phyloP scores from a whole-genome alignment of 2,329 filamentous ascomycete species.

The Ambrosiella xylebori region DNA sequence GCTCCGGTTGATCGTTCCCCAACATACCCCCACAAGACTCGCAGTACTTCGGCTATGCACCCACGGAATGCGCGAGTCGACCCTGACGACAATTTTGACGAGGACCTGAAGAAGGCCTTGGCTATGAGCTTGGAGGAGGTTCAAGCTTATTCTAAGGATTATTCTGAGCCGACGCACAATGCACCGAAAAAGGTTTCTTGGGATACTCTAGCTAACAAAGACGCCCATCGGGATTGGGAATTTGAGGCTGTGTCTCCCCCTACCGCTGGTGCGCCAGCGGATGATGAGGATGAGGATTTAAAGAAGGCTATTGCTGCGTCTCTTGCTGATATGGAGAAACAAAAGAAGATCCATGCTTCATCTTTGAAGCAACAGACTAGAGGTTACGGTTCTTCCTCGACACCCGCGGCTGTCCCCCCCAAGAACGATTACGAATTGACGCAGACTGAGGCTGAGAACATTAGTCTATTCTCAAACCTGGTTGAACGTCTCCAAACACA shows the following conservation, averaged over 20 bases:
- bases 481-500: slow-evolving; percentile 92
- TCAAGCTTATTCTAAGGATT: slow-evolving; percentile 56
- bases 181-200: slow-evolving; percentile 16
- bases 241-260: slow-evolving; percentile 19
- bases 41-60: slow-evolving; percentile 57
- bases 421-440: slow-evolving; percentile 93
- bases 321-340: slow-evolving; percentile 90
- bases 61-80: slow-evolving; percentile 65
- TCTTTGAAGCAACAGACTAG: slow-evolving; percentile 59
- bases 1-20: slow-evolving; percentile 30
- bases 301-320: slow-evolving; percentile 93
- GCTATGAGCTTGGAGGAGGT: slow-evolving; percentile 96
- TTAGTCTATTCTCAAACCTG: slow-evolving; percentile 84
- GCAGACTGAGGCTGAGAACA: slow-evolving; percentile 88
- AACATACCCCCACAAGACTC: slow-evolving; percentile 42
- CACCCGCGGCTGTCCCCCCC: slow-evolving; percentile 31
- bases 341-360: slow-evolving; percentile 79
- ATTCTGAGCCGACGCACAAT: slow-evolving; percentile 41
- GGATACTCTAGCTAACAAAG: slow-evolving; percentile 6
- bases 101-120: slow-evolving; percentile 80
- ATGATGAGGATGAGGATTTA: slow-evolving; percentile 83
- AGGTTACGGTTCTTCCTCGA: slow-evolving; percentile 21
- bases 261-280: slow-evolving; percentile 20
- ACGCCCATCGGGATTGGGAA: slow-evolving; percentile 10
- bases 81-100: slow-evolving; percentile 71